Evolutionary conservation across 2,329 filamentous ascomycete genomes (phyloP), one percentile per base, ranked within the genome.

Genomic region (Pyricularia grisea): DNA sequence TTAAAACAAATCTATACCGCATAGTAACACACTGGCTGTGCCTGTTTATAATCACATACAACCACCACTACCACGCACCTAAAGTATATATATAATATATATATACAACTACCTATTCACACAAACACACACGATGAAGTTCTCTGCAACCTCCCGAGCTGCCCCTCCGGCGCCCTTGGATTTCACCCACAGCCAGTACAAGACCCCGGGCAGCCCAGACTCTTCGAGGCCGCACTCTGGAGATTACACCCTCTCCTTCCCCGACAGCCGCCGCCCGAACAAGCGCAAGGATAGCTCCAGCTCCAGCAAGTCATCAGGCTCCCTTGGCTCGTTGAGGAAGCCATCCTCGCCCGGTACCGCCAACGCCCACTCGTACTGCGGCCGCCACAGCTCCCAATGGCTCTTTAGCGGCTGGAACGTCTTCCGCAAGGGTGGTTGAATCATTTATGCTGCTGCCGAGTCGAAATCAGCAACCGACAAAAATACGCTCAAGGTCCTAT

Each of bases 321-420:
- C 58, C 23, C 23, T 61, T 20, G 25, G 11, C 10, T 61, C 58
- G n/a, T 61, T 23, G 58, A 61, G 67, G 27, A 68, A 64, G 55
- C 67, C 67, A 6, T 31, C n/a, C 20, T 64, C 67, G 6, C 68
- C 68, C 33, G 58, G 72, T 71, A 73, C 73, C 17, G 71, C 72
- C 71, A 74, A 74, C 65, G 73, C 73, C 69, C 71, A 74, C 71
- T 73, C 72, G 4, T 72, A 72, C 23, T 74, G 73, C 17, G 73
- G 73, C 65, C 72, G 73, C 20, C 73, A 74, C 70, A 71, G 70
- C 61, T 72, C 72, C 55, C 70, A 73, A 67, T 74, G 73, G 73
- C 72, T 74, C 2, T 74, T 74, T 30, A 72, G 71, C 68, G 73
- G 73, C 67, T 74, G 73, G 73, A 31, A 71, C 30, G 31, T 66